Evolutionary conservation across 2,329 filamentous ascomycete species (phyloP).

Genomic region (Aspergillus phoenicis): DNA sequence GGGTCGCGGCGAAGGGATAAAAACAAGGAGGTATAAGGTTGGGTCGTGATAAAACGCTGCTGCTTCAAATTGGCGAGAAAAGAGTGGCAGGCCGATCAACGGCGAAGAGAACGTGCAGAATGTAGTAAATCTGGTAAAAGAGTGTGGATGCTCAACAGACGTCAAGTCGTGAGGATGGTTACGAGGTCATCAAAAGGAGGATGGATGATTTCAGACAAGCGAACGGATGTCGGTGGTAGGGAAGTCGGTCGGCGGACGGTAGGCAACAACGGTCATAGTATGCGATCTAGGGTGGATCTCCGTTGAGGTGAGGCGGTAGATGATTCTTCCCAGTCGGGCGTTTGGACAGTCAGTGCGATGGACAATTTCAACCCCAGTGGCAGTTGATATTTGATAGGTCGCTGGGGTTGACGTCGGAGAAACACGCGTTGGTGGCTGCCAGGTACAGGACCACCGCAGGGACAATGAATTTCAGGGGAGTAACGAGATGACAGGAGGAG

Average conservation of each 20-base stretch:
- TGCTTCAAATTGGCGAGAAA: slow-evolving; percentile 17
- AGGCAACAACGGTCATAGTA: slow-evolving; percentile 28
- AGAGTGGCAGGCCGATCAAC: slow-evolving; percentile 35
- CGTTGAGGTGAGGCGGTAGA: slow-evolving; percentile 14
- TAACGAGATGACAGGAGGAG: not conserved
- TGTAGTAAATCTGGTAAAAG: slow-evolving; percentile 20
- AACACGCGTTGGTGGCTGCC: slow-evolving; percentile 23
- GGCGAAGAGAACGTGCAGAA: slow-evolving; percentile 27
- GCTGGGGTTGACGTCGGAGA: slow-evolving; percentile 19
- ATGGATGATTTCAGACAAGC: slow-evolving; percentile 17
- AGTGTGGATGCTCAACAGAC: slow-evolving; percentile 36
- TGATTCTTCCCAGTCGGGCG: slow-evolving; percentile 17
- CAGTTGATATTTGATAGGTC: slow-evolving; percentile 17
- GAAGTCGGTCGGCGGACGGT: slow-evolving; percentile 15
- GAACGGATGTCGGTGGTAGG: slow-evolving; percentile 24
- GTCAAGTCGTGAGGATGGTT: slow-evolving; percentile 41
- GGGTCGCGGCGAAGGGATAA: slow-evolving; percentile 12
- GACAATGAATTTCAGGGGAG: slow-evolving; percentile 18
- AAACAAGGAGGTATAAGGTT: slow-evolving; percentile 10
- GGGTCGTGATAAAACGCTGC: slow-evolving; percentile 7
- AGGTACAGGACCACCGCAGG: slow-evolving; percentile 18
- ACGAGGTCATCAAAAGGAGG: slow-evolving; percentile 29
- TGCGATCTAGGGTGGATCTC: slow-evolving; percentile 16
- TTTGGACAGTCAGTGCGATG: slow-evolving; percentile 10
- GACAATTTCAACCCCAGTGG: slow-evolving; percentile 11